Conservation (phyloP, 2,329 filamentous ascomycete genomes). For the Arthroderma sp. region DNA sequence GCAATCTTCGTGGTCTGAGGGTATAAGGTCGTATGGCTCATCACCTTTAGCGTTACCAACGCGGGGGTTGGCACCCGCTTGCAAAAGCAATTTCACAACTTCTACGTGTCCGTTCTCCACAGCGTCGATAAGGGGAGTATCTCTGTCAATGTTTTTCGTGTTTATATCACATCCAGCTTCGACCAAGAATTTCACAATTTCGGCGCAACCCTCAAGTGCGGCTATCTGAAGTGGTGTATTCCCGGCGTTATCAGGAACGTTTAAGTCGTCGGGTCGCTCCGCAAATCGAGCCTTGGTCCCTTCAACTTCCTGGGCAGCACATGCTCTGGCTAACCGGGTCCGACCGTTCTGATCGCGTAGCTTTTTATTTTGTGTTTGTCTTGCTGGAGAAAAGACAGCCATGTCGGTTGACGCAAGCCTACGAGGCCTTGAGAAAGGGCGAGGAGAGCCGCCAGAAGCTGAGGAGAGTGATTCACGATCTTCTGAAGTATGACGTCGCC, state of each 20-base stretch:
- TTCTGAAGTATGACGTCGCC: conserved; percentile 31
- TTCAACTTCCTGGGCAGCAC: conserved; percentile 72
- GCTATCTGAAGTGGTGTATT: conserved; percentile 94
- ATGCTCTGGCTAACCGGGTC: conserved; percentile 79
- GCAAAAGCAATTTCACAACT: conserved; percentile 71
- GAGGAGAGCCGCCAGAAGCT: conserved; percentile 28
- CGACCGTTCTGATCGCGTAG: conserved; percentile 86
- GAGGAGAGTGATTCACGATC: conserved; percentile 34
- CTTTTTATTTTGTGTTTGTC: conserved; percentile 62
- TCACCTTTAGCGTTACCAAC: conserved; percentile 86
- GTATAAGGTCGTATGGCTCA: conserved; percentile 75
- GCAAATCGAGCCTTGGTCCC: conserved; percentile 58
- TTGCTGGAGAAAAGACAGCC: conserved; percentile 49
- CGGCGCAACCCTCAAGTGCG: conserved; percentile 68
- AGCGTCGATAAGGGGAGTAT: conserved; percentile 89
- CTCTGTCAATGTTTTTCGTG: conserved; percentile 63
- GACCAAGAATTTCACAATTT: conserved; percentile 79
- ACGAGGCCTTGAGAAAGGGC: conserved; percentile 28
- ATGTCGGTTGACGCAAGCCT: conserved; percentile 29
- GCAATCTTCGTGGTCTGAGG: conserved; percentile 61
- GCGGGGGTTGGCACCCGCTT: conserved; percentile 80
- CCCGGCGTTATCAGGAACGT: conserved; percentile 85
- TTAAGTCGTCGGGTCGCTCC: conserved; percentile 75
- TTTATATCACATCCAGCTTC: conserved; percentile 74
- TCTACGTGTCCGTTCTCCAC: conserved; percentile 89